Percentiles rank a stretch among this genome's conserved stretches.
Evolutionary conservation across 352 stramenopile genomes (phyloP).

Genomic region (Phytophthora idaei): DNA sequence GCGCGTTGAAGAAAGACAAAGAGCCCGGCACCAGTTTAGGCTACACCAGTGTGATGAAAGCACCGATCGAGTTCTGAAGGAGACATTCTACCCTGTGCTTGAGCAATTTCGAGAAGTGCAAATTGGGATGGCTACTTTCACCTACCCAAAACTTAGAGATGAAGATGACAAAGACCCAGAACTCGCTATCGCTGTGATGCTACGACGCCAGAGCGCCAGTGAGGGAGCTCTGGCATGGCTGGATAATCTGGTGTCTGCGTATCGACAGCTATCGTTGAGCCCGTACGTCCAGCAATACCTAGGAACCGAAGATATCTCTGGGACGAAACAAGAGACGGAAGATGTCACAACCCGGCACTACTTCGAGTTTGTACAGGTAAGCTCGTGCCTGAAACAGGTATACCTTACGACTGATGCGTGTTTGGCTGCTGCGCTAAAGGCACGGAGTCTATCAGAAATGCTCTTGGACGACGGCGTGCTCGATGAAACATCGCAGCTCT

Average conservation of each 20-base stretch:
- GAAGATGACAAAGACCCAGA: slow-evolving; percentile 1
- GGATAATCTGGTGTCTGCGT: slow-evolving; percentile 28
- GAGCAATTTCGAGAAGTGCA: slow-evolving; percentile 9
- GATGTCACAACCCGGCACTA: slow-evolving; percentile 6
- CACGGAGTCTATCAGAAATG: slow-evolving; percentile 15
- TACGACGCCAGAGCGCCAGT: slow-evolving; percentile 16
- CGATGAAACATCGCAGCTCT: slow-evolving; percentile 19
- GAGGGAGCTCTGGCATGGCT: slow-evolving; percentile 19
- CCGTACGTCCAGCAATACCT: slow-evolving; percentile 31
- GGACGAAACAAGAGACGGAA: neutral
- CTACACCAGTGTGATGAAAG: slow-evolving; percentile 1
- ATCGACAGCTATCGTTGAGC: slow-evolving; percentile 22
- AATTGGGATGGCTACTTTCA: neutral
- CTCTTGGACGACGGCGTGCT: slow-evolving; percentile 16
- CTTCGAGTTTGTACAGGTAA: slow-evolving; percentile 9
- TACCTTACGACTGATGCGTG: neutral
- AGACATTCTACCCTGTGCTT: neutral
- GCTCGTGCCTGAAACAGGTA: neutral
- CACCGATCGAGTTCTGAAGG: slow-evolving; percentile 1
- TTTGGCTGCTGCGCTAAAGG: neutral
- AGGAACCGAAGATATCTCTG: slow-evolving; percentile 14
- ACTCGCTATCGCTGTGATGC: slow-evolving; percentile 16
- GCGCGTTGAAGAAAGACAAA: slow-evolving; percentile 4
- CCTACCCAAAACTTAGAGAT: neutral
- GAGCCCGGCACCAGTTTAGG: neutral